Evolutionary conservation across 306 rosid species (phyloP).

Genomic region (Lathyrus oleraceus): DNA sequence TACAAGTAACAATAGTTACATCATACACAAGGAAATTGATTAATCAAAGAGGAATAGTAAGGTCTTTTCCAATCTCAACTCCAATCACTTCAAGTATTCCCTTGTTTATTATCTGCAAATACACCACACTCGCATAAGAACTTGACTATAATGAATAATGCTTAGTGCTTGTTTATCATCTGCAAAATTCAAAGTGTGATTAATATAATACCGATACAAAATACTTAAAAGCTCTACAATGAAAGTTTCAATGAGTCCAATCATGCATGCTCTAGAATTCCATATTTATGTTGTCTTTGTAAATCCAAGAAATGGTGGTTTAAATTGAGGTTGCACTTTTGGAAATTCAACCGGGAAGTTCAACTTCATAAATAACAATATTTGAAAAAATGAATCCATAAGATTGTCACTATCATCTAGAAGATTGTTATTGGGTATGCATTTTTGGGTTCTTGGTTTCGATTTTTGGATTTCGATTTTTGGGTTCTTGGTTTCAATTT

Average conservation of each 20-base stretch:
- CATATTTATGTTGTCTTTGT: slow-evolving; percentile 84
- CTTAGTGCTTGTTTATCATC: background rate
- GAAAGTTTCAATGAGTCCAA: slow-evolving; percentile 82
- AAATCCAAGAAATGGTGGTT: slow-evolving; percentile 81
- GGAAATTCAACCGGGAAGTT: slow-evolving; percentile 70
- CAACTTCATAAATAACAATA: background rate
- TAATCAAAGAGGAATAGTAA: slow-evolving; percentile 74
- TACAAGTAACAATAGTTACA: background rate
- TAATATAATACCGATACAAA: background rate
- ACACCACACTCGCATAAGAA: background rate
- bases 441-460: too few species aligned
- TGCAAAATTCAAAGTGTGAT: background rate
- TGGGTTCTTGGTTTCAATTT: too few species aligned
- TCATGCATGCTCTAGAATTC: slow-evolving; percentile 98
- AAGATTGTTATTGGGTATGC: too few species aligned
- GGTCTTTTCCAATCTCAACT: slow-evolving; percentile 89
- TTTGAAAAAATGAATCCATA: too few species aligned
- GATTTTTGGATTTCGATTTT: too few species aligned
- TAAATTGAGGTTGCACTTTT: slow-evolving; percentile 70
- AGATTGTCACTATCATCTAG: too few species aligned
- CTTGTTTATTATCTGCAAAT: slow-evolving; percentile 71
- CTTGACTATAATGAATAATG: background rate
- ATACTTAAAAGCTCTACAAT: slow-evolving; percentile 70
- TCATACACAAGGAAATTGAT: background rate
- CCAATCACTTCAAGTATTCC: slow-evolving; percentile 90